Evolutionary conservation across 306 rosid species (phyloP), one percentile per base, ranked within the genome.

Genomic region (Vicia sativa): DNA sequence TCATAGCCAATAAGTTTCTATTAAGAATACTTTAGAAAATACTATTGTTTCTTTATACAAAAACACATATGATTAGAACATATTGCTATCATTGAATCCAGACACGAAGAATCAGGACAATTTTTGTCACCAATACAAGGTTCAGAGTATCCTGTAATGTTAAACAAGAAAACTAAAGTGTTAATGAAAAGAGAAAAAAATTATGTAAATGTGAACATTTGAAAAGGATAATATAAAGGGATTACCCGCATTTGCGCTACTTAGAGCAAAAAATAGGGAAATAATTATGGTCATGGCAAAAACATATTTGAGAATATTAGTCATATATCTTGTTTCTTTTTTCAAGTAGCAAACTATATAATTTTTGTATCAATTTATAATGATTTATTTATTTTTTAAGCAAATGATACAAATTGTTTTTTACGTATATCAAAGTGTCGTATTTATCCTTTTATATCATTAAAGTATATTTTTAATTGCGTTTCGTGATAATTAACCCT

Each of bases 21-120:
- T n/a, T n/a, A n/a, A n/a, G n/a, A n/a, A n/a, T n/a, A n/a, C n/a
- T n/a, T n/a, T n/a, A n/a, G n/a, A n/a, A n/a, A n/a, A n/a, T n/a
- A n/a, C n/a, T n/a, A n/a, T n/a, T n/a, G n/a, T n/a, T n/a, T n/a
- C n/a, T n/a, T n/a, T n/a, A n/a, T n/a, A n/a, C 50, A 44, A n/a
- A 44, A n/a, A n/a, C 50, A 44, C 50, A 44, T 44, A n/a, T 44
- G 50, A n/a, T 44, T 44, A n/a, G 50, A 44, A 44, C 50, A 44
- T 13, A 44, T 5, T 0, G 50, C 50, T n/a, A 44, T n/a, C 50
- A 44, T 44, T 13, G 7, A 44, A n/a, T 9, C 9, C 9, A 44
- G 9, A n/a, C 50, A 44, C 19, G 7, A n/a, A n/a, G 50, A n/a
- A 44, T 44, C 9, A n/a, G 50, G 50, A 44, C 50, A 44, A 44